Evolutionary conservation across 306 rosid genomes (phyloP).

Genomic region (Gynostemma pentaphyllum): DNA sequence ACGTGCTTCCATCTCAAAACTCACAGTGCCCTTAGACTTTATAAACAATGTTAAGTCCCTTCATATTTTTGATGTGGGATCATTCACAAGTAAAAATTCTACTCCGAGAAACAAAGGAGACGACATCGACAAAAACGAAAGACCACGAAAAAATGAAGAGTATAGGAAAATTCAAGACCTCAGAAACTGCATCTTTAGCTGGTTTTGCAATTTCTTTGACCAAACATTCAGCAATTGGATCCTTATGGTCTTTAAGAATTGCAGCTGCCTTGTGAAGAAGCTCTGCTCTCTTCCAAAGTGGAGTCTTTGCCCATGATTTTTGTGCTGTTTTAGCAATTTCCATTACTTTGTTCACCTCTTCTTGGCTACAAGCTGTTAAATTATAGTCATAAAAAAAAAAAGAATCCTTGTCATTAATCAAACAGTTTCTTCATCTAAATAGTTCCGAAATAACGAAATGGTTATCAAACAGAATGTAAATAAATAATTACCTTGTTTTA

Average conservation of each 20-base stretch:
- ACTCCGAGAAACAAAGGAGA: slow-evolving; percentile 1
- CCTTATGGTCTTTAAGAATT: slow-evolving; percentile 79
- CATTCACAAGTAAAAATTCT: not conserved
- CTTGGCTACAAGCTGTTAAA: slow-evolving; percentile 77
- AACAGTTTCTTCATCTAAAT: no score
- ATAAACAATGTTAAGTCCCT: no score
- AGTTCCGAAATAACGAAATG: no score
- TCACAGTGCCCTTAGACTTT: no score
- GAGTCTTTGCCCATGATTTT: slow-evolving; percentile 94
- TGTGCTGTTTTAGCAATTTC: slow-evolving; percentile 77
- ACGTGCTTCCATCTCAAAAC: no score
- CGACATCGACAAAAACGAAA: not conserved
- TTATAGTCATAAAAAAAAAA: slow-evolving; percentile 7
- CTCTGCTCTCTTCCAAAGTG: slow-evolving; percentile 93
- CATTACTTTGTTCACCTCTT: slow-evolving; percentile 87
- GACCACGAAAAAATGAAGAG: not conserved
- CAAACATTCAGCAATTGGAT: slow-evolving; percentile 75
- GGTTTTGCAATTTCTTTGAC: slow-evolving; percentile 95
- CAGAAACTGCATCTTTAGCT: slow-evolving; percentile 90
- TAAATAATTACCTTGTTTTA: no score
- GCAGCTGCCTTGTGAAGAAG: slow-evolving; percentile 96
- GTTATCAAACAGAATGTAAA: no score
- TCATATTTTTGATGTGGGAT: no score
- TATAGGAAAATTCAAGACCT: slow-evolving; percentile 25
- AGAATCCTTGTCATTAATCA: not conserved